phyloP scores from a whole-genome alignment of 1,284 basidiomycete genomes.

The Cutaneotrichosporon cavernicola region DNA sequence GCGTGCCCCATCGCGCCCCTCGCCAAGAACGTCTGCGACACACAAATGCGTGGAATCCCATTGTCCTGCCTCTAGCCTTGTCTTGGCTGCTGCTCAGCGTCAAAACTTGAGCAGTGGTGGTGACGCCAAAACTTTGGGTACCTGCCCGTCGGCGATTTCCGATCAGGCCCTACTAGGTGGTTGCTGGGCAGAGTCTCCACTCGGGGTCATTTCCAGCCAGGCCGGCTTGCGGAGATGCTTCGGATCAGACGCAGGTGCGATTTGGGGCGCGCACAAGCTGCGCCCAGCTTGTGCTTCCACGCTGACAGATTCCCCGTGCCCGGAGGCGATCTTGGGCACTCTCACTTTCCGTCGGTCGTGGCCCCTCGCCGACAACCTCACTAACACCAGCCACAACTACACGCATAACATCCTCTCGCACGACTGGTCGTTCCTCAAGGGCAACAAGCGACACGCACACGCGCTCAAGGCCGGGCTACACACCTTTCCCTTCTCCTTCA shows the following conservation, averaged over 20 bases:
- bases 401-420: slow-evolving; percentile 70
- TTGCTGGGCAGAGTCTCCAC: neutral
- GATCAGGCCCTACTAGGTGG: neutral
- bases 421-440: slow-evolving; percentile 67
- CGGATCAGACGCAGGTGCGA: neutral
- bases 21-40: slow-evolving; percentile 22
- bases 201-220: no score
- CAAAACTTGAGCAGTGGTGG: neutral
- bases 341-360: neutral
- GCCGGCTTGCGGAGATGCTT: neutral
- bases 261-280: no score
- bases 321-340: no score
- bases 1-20: neutral
- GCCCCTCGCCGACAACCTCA: neutral
- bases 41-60: neutral
- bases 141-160: neutral
- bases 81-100: neutral
- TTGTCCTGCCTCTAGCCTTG: neutral
- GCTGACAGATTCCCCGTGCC: no score
- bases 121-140: neutral
- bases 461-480: slow-evolving; percentile 68
- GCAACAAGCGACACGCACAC: slow-evolving; percentile 70
- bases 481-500: slow-evolving; percentile 75
- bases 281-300: no score
- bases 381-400: slow-evolving; percentile 55